Conservation (phyloP, 805 yeast species). For the Nakazawaea laoshanensis region DNA sequence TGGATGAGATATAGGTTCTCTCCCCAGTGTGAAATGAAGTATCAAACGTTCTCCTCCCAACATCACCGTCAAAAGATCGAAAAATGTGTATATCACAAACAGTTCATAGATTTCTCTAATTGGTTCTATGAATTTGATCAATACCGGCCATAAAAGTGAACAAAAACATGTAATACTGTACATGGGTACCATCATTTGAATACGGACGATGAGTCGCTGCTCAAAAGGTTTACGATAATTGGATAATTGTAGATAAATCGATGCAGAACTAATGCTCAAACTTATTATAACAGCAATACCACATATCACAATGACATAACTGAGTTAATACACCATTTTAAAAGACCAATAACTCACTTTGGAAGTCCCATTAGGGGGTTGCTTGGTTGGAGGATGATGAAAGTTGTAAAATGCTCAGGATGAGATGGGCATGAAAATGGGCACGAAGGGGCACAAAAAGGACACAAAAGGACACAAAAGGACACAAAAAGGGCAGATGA, state of each 20-base stretch:
- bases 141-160: conserved; percentile 36
- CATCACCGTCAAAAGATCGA: conserved; percentile 69
- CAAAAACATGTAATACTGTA: conserved; percentile 67
- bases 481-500: too few relatives aligned
- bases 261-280: conserved; percentile 29
- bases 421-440: too few relatives aligned
- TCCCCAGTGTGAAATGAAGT: conserved; percentile 60
- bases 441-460: too few relatives aligned
- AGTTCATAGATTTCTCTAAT: conserved; percentile 90
- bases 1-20: conserved; percentile 63
- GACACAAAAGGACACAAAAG: too few relatives aligned
- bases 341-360: too few relatives aligned
- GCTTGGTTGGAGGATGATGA: too few relatives aligned
- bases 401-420: too few relatives aligned
- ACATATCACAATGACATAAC: conserved; percentile 14
- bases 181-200: conserved; percentile 73
- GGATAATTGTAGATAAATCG: conserved; percentile 43
- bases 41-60: conserved; percentile 91
- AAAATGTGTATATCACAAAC: conserved; percentile 89
- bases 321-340: too few relatives aligned
- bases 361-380: too few relatives aligned
- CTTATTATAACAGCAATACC: conserved; percentile 20
- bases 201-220: conserved; percentile 78
- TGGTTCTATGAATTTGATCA: conserved; percentile 55
- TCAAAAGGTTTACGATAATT: conserved; percentile 87